Evolutionary conservation across 129 eudicot genomes (phyloP).

Genomic region (Artemisia annua): DNA sequence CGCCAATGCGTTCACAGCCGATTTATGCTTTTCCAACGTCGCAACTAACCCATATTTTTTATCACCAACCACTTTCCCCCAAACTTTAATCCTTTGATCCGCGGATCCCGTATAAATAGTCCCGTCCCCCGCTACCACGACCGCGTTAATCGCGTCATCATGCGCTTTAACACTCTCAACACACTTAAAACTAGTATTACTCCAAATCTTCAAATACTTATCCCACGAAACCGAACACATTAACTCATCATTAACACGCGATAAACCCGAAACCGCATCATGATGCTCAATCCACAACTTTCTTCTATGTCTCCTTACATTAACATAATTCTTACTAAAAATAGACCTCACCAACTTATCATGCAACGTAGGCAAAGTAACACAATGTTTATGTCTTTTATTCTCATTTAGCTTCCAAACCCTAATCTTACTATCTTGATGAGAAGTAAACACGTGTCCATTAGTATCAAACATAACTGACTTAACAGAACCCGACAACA

Average conservation of each 20-base stretch:
- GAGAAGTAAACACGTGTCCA: conserved; percentile 60
- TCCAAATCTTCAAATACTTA: conserved; percentile 64
- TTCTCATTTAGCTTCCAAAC: conserved; percentile 52
- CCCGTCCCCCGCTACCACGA: conserved; percentile 53
- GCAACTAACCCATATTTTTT: conserved; percentile 40
- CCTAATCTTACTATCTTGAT: conserved; percentile 74
- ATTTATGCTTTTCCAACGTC: conserved; percentile 78
- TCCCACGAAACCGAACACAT: conserved; percentile 87
- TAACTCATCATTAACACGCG: conserved; percentile 14
- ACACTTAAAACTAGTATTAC: conserved; percentile 40
- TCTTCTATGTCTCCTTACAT: conserved; percentile 66
- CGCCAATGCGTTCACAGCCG: conserved; percentile 86
- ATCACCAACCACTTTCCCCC: conserved; percentile 50
- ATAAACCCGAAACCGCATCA: conserved; percentile 79
- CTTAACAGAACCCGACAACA: conserved; percentile 56
- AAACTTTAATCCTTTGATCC: conserved; percentile 62
- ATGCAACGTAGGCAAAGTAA: conserved; percentile 61
- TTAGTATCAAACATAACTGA: conserved; percentile 44
- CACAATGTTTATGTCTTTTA: conserved; percentile 48
- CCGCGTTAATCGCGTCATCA: conserved; percentile 83
- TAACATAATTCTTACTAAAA: conserved; percentile 59
- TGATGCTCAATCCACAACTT: conserved; percentile 81
- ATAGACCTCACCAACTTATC: conserved; percentile 57
- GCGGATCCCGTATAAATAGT: conserved; percentile 80
- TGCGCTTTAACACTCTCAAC: conserved; percentile 66